Conservation (phyloP, 1,284 basidiomycete species). For the Tilletia setariae region DNA sequence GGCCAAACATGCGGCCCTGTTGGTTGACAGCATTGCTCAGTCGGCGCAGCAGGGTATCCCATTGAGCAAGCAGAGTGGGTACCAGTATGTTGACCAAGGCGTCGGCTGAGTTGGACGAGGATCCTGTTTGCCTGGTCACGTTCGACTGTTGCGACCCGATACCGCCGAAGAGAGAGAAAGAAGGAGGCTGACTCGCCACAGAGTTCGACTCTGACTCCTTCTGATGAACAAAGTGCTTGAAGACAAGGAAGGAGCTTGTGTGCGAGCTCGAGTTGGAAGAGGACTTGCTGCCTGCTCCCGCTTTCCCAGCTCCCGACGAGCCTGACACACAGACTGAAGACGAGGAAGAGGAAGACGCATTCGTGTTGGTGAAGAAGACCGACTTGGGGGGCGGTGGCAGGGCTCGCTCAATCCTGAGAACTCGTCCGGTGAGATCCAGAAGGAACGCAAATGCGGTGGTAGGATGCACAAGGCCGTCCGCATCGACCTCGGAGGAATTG, state of each 20-base stretch:
- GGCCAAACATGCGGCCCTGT: constrained; percentile 47
- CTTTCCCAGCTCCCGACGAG: not conserved
- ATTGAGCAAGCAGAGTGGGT: constrained; percentile 42
- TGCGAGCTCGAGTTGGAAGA: constrained; percentile 22
- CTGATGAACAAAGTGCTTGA: not conserved
- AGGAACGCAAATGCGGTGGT: constrained; percentile 44
- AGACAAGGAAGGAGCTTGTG: constrained; percentile 23
- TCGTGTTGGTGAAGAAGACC: constrained; percentile 26
- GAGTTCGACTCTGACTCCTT: not conserved
- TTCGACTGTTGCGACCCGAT: not conserved
- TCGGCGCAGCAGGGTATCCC: constrained; percentile 35
- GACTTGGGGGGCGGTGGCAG: constrained; percentile 35
- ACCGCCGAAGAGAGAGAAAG: not conserved
- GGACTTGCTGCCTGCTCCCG: not conserved
- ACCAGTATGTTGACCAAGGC: constrained; percentile 39
- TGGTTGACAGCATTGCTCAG: constrained; percentile 42
- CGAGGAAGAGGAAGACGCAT: constrained; percentile 20
- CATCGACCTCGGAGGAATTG: constrained; percentile 24
- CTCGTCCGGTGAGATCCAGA: constrained; percentile 35
- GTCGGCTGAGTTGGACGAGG: constrained; percentile 31
- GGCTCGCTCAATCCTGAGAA: constrained; percentile 35
- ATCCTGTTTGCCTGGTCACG: not conserved
- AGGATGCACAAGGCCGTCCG: constrained; percentile 31
- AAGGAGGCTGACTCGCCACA: not conserved
- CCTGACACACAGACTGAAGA: constrained; percentile 19